Evolutionary conservation across 495 filamentous ascomycete genomes (phyloP), one percentile per base, ranked within the genome.

Genomic region (Aspergillus biplanus): DNA sequence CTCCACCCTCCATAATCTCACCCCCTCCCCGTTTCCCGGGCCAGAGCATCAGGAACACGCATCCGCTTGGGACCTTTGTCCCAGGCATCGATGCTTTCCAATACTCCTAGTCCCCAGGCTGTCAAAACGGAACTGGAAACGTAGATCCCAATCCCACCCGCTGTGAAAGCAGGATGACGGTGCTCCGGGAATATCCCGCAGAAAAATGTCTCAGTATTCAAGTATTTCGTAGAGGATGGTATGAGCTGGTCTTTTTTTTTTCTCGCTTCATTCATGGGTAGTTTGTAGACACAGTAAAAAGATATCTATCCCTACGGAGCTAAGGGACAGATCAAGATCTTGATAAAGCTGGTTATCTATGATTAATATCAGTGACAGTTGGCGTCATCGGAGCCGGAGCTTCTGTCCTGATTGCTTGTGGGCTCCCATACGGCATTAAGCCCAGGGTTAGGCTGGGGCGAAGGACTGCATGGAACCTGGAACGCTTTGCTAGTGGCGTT

Each of bases 331-430:
- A 59, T 50, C 33, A 50, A n/a, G 53, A 57, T 56, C 53, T 16
- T 33, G 53, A 63, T 56, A 63, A 48, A 54, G 59, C 37, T 57
- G 42, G 42, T 57, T 57, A 63, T 63, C 61, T 57, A 63, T 57
- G 61, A 44, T 54, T 33, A 50, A 57, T 63, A 57, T 57, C 33
- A 54, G 46, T 57, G 53, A 62, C 60, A 52, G 42, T 15, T 62
- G 33, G 53, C 53, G 60, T 49, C 61, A 63, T 57, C 61, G 53
- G 50, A 33, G 21, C 52, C 2, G 21, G 27, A 50, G 16, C 7
- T 31, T 31, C 21, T 5, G 9, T 50, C 16, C 5, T 18, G 9
- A 27, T 31, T 50, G 3, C 16, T 21, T 27, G 9, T 50, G 47
- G 47, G 5, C n/a, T 31, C 16, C 6, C 15, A 31, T 50, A 11